These are phyloP conservation scores for Entonaema liquescens DNA, from an alignment of 495 filamentous ascomycete genomes.

Conservation along the genomic window DNA sequence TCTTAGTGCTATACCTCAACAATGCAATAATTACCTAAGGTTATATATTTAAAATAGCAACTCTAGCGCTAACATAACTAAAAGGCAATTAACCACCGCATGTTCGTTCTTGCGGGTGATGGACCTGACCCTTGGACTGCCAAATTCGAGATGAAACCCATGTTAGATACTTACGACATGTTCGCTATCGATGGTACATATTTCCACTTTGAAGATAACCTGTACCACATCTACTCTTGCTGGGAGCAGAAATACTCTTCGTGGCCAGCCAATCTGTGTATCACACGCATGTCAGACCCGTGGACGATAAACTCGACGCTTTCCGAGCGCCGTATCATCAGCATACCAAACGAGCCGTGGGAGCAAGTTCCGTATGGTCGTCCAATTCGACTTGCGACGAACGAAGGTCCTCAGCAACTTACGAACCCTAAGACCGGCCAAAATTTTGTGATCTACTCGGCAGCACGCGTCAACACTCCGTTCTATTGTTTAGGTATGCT, in stretches of 20 bases:
- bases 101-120: constrained; percentile 57
- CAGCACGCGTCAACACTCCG: constrained; percentile 56
- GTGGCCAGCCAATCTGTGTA: constrained; percentile 62
- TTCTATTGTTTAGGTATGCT: constrained; percentile 55
- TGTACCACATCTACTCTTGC: constrained; percentile 62
- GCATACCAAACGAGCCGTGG: constrained; percentile 55
- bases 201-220: constrained; percentile 49
- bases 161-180: constrained; percentile 60
- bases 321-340: constrained; percentile 54
- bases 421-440: constrained; percentile 57
- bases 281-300: constrained; percentile 57
- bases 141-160: constrained; percentile 51
- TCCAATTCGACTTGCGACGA: constrained; percentile 53
- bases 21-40: neutral
- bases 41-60: constrained; percentile 11
- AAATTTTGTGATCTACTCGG: constrained; percentile 58
- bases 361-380: constrained; percentile 60
- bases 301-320: constrained; percentile 56
- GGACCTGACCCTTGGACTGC: constrained; percentile 55
- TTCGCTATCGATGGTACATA: constrained; percentile 64
- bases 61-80: neutral
- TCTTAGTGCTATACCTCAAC: constrained; percentile 19
- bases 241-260: constrained; percentile 57
- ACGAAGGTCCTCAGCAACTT: constrained; percentile 61
- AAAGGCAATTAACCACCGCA: constrained; percentile 59